These are phyloP conservation scores for Zasmidium citrigriseum DNA, from an alignment of 2,329 filamentous ascomycete genomes.

Conservation along the genomic window DNA sequence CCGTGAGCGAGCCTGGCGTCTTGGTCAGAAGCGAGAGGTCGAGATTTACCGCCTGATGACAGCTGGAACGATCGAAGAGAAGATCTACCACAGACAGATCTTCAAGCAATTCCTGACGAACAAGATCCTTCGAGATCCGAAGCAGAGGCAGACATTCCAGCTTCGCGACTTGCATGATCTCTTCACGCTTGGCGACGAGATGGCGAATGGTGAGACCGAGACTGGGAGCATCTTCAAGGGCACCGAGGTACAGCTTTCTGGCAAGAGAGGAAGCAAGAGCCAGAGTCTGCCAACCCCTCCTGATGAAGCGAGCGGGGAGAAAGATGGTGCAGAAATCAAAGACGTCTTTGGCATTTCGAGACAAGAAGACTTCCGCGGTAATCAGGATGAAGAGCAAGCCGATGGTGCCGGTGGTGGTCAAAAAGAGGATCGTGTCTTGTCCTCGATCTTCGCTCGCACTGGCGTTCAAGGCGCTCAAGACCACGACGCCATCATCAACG, in stretches of 20 bases:
- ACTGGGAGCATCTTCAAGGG: conserved; percentile 85
- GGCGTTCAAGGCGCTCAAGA: conserved; percentile 89
- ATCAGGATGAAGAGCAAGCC: conserved; percentile 28
- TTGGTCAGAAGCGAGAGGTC: conserved; percentile 93
- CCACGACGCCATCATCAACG: conserved; percentile 87
- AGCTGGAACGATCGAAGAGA: conserved; percentile 96
- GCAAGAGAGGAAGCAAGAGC: conserved; percentile 34
- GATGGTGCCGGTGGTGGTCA: conserved; percentile 25
- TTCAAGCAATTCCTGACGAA: conserved; percentile 98
- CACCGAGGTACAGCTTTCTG: conserved; percentile 70
- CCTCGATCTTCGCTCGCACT: conserved; percentile 82
- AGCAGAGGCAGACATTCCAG: conserved; percentile 88
- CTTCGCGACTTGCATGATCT: conserved; percentile 88
- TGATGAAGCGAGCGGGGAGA: conserved; percentile 27
- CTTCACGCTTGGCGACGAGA: conserved; percentile 76
- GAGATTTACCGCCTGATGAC: conserved; percentile 98
- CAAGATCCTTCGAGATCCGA: conserved; percentile 92
- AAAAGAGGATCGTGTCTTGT: conserved; percentile 75
- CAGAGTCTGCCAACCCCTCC: conserved; percentile 30
- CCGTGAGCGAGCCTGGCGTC: conserved; percentile 89
- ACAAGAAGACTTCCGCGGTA: conserved; percentile 44
- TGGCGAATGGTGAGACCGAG: conserved; percentile 64
- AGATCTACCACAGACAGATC: conserved; percentile 97
- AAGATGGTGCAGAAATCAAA: conserved; percentile 22
- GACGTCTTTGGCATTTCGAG: conserved; percentile 45